These are phyloP conservation scores for Closterium sp. DNA, from an alignment of 139 green algal species.

Conservation along the genomic window DNA sequence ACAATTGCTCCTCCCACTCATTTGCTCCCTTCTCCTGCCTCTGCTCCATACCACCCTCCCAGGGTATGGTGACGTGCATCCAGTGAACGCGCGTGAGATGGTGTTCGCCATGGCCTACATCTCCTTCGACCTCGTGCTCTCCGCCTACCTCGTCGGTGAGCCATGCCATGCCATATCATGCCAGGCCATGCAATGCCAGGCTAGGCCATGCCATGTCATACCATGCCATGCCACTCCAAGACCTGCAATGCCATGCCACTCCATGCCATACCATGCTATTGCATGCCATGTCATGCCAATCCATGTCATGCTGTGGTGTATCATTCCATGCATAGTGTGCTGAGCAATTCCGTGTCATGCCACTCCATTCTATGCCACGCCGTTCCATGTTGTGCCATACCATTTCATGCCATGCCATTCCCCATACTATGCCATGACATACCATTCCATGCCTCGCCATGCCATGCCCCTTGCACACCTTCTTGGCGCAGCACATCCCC, in stretches of 20 bases:
- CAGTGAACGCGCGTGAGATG: slow-evolving; percentile 33
- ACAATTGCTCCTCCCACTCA: background rate
- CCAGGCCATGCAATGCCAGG: no score
- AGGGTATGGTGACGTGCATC: slow-evolving; percentile 46
- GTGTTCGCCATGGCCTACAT: slow-evolving; percentile 33
- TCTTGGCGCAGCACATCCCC: no score
- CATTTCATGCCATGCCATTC: no score
- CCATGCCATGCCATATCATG: background rate
- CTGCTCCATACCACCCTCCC: background rate
- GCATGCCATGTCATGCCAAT: background rate
- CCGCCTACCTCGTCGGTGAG: slow-evolving; percentile 34
- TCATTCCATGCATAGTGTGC: no score
- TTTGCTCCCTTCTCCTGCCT: background rate
- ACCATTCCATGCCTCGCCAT: no score
- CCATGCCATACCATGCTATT: background rate
- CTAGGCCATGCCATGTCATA: no score
- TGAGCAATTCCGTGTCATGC: no score
- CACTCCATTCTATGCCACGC: no score
- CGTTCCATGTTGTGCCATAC: no score
- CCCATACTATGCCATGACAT: no score
- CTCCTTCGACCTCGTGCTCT: slow-evolving; percentile 22
- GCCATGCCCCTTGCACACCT: background rate
- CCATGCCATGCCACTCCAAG: no score
- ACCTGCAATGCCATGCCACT: no score
- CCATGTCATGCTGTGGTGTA: background rate